phyloP scores from a whole-genome alignment of 2,329 filamentous ascomycete species.

The Fusarium abutilonis region DNA sequence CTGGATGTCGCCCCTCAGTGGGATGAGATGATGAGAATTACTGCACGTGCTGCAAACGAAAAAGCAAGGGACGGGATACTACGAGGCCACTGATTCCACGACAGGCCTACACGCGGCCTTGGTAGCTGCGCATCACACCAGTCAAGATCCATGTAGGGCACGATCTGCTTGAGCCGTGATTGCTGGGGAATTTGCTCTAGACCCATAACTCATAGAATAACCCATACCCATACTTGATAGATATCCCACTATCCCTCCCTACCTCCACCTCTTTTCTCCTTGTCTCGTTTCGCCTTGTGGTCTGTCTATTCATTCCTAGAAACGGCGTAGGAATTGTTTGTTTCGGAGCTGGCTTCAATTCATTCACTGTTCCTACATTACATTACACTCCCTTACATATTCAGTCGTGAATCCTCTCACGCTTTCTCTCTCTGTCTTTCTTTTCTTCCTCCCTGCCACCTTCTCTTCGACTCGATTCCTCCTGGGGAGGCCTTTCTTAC shows the following conservation, averaged over 20 bases:
- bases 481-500: slow-evolving; percentile 32
- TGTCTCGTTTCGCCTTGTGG: slow-evolving; percentile 23
- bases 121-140: background rate
- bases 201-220: slow-evolving; percentile 14
- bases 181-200: slow-evolving; percentile 36
- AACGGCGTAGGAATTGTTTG: slow-evolving; percentile 37
- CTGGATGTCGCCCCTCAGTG: slow-evolving; percentile 13
- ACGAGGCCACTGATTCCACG: slow-evolving; percentile 15
- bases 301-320: slow-evolving; percentile 35
- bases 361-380: slow-evolving; percentile 29
- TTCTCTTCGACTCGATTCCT: slow-evolving; percentile 28
- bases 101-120: slow-evolving; percentile 19
- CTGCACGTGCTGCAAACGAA: slow-evolving; percentile 11
- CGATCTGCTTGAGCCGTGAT: slow-evolving; percentile 31
- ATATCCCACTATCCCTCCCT: slow-evolving; percentile 11
- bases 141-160: background rate
- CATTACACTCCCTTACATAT: slow-evolving; percentile 28
- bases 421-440: slow-evolving; percentile 7
- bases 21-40: slow-evolving; percentile 5
- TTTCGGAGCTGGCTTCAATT: slow-evolving; percentile 38
- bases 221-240: slow-evolving; percentile 20
- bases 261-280: slow-evolving; percentile 23
- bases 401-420: slow-evolving; percentile 1
- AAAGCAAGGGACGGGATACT: slow-evolving; percentile 8
- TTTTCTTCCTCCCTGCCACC: slow-evolving; percentile 11